These are phyloP conservation scores for Agrocybe pediades DNA, from an alignment of 768 basidiomycete genomes.

Conservation along the genomic window DNA sequence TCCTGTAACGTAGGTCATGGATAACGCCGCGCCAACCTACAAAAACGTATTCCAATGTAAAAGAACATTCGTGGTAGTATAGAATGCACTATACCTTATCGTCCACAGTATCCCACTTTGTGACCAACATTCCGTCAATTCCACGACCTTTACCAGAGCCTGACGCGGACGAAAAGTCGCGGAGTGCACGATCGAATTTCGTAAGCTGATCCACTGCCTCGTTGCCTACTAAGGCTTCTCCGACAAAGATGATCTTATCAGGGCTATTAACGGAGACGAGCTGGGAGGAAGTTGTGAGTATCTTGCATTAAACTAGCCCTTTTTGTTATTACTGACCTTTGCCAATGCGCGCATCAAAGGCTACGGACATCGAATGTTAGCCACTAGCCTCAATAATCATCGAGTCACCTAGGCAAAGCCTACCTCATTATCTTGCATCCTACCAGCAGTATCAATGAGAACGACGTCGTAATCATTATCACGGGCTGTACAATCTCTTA, in stretches of 20 bases:
- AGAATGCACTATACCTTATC: conserved; percentile 68
- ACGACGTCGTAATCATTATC: conserved; percentile 96
- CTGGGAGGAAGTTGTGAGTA: conserved; percentile 37
- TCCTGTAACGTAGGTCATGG: conserved; percentile 99
- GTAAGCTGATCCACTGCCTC: conserved; percentile 97
- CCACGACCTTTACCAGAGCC: conserved; percentile 77
- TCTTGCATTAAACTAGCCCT: background rate
- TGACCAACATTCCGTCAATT: conserved; percentile 97
- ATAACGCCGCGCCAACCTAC: conserved; percentile 96
- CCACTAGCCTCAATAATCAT: background rate
- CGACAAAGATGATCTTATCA: conserved; percentile 98
- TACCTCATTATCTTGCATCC: conserved; percentile 99
- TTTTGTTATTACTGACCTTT: conserved; percentile 53
- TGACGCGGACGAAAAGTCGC: conserved; percentile 84
- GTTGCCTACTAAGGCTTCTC: conserved; percentile 97
- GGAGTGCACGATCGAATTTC: conserved; percentile 93
- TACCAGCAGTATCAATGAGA: conserved; percentile 94
- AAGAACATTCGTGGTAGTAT: background rate
- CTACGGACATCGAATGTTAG: conserved; percentile 34
- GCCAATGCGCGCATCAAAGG: conserved; percentile 98
- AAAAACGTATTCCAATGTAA: conserved; percentile 5
- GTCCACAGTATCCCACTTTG: conserved; percentile 99
- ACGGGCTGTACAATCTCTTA: conserved; percentile 52
- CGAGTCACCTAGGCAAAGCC: too few relatives aligned
- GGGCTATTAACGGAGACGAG: conserved; percentile 92